Evolutionary conservation across 2,329 filamentous ascomycete genomes (phyloP).

Genomic region (Fusarium algeriense): DNA sequence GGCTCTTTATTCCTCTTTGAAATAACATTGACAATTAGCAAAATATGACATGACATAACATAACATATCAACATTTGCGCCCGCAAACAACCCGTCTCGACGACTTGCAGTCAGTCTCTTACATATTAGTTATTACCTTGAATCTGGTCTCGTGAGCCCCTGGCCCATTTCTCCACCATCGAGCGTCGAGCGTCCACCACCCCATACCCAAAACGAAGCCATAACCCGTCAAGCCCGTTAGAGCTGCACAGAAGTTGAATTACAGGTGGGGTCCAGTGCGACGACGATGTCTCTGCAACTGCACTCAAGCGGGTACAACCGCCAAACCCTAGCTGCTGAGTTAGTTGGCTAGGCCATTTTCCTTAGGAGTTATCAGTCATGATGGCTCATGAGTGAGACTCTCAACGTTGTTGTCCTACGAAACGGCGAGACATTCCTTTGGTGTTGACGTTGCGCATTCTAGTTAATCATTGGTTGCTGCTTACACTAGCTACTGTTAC

Average conservation of each 20-base stretch:
- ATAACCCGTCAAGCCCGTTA: constrained; percentile 14
- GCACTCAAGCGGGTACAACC: constrained; percentile 32
- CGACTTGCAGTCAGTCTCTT: constrained; percentile 2
- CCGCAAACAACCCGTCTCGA: constrained; percentile 9
- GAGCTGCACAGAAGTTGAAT: constrained; percentile 25
- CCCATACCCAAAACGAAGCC: constrained; percentile 35
- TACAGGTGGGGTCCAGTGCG: constrained; percentile 35
- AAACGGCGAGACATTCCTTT: background rate
- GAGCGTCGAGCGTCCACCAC: constrained; percentile 23
- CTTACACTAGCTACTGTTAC: background rate
- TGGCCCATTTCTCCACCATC: constrained; percentile 15
- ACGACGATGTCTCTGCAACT: constrained; percentile 18
- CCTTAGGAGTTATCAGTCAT: background rate
- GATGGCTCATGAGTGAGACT: constrained; percentile 11
- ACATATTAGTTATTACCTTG: constrained; percentile 11
- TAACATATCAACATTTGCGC: constrained; percentile 2
- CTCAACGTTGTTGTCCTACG: constrained; percentile 15
- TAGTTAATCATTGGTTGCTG: constrained; percentile 5
- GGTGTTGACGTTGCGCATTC: background rate
- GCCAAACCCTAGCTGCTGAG: constrained; percentile 10
- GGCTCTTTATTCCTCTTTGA: background rate
- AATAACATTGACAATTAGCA: constrained; percentile 10
- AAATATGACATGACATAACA: background rate
- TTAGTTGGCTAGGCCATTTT: background rate
- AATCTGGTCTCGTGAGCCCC: constrained; percentile 35